Evolutionary conservation across 768 basidiomycete species (phyloP), one percentile per base, ranked within the genome.

Genomic region (Hygrocybe punicea): DNA sequence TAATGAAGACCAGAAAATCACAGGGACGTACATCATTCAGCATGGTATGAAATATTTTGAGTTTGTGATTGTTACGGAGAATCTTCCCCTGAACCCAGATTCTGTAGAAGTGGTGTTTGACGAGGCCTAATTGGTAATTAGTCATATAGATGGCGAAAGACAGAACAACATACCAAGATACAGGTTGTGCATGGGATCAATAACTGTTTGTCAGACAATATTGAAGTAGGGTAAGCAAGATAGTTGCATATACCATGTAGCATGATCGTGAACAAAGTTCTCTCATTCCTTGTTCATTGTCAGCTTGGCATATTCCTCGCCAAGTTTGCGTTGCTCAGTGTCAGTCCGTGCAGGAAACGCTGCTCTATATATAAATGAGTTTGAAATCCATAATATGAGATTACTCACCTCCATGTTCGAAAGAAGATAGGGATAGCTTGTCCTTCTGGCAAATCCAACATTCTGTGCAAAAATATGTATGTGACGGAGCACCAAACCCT

Each of bases 181-280:
- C 2, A 73, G 45, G 29, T 69, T 72, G 49, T 73, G 68, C 71
- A 73, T 72, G 0, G 67, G 72, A 53, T 71, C 72, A 10, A 73
- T 63, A 1, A 71, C 62, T 7, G 65, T 61, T 60, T 69, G 66
- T 3, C 55, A 44, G 16, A 60, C 55, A 1, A 67, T 35, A 54
- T 73, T 52, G 29, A 73, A 73, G 52, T 73, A 73, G 0, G 69
- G 67, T 0, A 73, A 59, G 1, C 60, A 52, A 17, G 60, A 58
- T 0, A 73, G 55, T 53, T 72, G 63, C 4, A 60, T 47, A 8
- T 56, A 56, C 0, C 55, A 13, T 1, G 46, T 33, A 2, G 44
- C 55, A 19, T 44, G 1, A 2, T 45, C n/a, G 2, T 48, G 2
- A 4, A 56, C 42, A 2, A 37, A 45, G 3, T n/a, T 48, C 2